Percentiles rank a stretch among this genome's conserved stretches.
phyloP scores from a whole-genome alignment of 352 stramenopile species.

The Pythium phragmiticola region DNA sequence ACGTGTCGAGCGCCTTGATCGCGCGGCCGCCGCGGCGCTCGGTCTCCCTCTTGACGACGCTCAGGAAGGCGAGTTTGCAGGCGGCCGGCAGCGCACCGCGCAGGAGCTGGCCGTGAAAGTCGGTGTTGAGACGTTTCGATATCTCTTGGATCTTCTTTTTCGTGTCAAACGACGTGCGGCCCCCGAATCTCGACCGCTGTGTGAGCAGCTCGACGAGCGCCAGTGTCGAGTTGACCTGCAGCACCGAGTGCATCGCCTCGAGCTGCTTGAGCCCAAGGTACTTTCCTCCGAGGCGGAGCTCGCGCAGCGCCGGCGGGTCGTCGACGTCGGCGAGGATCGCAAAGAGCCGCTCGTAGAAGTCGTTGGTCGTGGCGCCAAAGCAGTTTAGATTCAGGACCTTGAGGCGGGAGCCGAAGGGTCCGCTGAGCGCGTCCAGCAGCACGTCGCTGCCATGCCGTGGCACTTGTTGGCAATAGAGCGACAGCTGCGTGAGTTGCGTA shows the following conservation, averaged over 20 bases:
- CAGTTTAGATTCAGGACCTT: background rate
- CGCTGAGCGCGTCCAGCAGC: conserved; percentile 4
- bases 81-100: background rate
- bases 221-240: background rate
- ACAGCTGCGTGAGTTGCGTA: background rate
- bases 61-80: conserved; percentile 11
- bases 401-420: background rate
- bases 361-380: background rate
- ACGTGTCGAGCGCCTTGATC: background rate
- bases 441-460: background rate
- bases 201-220: background rate
- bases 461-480: background rate
- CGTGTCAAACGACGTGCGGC: too few species aligned
- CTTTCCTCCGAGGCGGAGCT: background rate
- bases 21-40: background rate
- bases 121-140: background rate
- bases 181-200: background rate
- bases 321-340: background rate
- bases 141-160: too few species aligned
- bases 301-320: background rate
- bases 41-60: background rate
- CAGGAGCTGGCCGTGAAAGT: conserved; percentile 4
- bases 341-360: conserved; percentile 4
- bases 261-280: background rate
- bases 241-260: background rate